Conservation (phyloP, 805 yeast species). For the Cyberlindnera lachancei region DNA sequence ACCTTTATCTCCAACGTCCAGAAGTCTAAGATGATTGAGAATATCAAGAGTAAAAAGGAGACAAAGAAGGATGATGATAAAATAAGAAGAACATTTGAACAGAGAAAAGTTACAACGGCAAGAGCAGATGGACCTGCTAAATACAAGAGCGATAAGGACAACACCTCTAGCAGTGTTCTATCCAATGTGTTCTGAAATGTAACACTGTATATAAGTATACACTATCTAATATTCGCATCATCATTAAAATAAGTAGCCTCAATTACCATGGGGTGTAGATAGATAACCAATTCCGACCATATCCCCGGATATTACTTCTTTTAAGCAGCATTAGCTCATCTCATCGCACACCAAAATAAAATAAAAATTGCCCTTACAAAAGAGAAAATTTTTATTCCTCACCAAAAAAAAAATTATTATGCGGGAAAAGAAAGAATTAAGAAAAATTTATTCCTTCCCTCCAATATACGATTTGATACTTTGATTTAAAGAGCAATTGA, state of each 20-base stretch:
- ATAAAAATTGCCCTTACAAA: no score
- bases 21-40: conserved; percentile 69
- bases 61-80: conserved; percentile 21
- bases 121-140: conserved; percentile 54
- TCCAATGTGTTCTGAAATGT: conserved; percentile 19
- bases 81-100: conserved; percentile 58
- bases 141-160: conserved; percentile 35
- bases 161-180: conserved; percentile 29
- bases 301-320: neutral
- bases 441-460: no score
- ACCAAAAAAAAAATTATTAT: no score
- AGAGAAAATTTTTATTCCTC: no score
- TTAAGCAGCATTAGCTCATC: neutral
- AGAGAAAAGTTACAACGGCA: conserved; percentile 57
- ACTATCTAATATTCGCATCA: no score
- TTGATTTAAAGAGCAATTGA: no score
- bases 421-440: no score
- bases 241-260: no score
- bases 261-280: no score
- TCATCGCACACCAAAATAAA: conserved; percentile 2
- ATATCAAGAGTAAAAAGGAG: conserved; percentile 37
- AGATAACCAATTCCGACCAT: no score
- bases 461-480: no score
- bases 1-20: conserved; percentile 80
- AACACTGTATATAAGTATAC: neutral